Conservation (phyloP, 352 stramenopile genomes). For the Phytopythium boreale region DNA sequence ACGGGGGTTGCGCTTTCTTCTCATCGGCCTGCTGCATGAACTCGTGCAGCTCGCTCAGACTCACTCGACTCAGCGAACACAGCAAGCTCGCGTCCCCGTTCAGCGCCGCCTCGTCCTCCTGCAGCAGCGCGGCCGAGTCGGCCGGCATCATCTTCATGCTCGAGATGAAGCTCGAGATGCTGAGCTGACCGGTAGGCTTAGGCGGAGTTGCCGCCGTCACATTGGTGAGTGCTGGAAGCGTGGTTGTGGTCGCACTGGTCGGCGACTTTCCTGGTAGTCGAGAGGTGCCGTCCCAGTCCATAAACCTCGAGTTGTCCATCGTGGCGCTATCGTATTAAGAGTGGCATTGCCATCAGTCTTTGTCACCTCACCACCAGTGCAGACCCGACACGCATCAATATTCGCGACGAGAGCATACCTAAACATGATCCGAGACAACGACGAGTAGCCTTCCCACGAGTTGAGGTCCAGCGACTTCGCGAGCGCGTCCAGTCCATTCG, state of each 20-base stretch:
- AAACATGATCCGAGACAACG: slow-evolving; percentile 68
- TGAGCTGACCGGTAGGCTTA: slow-evolving; percentile 17
- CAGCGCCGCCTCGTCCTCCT: slow-evolving; percentile 58
- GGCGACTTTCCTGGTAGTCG: neutral
- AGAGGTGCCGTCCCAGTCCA: slow-evolving; percentile 3
- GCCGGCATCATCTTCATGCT: slow-evolving; percentile 45
- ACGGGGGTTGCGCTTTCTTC: neutral
- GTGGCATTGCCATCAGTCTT: neutral
- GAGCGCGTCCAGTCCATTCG: slow-evolving; percentile 17
- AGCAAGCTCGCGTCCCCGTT: slow-evolving; percentile 53
- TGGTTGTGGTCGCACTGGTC: neutral
- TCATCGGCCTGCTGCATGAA: slow-evolving; percentile 7
- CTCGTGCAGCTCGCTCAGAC: slow-evolving; percentile 34
- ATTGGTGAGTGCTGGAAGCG: neutral
- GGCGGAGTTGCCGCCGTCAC: neutral
- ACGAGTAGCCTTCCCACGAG: slow-evolving; percentile 74
- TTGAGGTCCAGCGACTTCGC: slow-evolving; percentile 43
- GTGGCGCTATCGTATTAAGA: neutral
- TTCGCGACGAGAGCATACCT: slow-evolving; percentile 23
- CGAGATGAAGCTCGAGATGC: slow-evolving; percentile 49
- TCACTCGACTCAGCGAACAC: slow-evolving; percentile 52
- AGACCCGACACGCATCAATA: neutral
- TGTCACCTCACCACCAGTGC: neutral
- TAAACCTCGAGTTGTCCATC: slow-evolving; percentile 3
- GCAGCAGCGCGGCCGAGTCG: slow-evolving; percentile 48